phyloP scores from a whole-genome alignment of 495 filamentous ascomycete genomes.

The Lophiotrema nucula region DNA sequence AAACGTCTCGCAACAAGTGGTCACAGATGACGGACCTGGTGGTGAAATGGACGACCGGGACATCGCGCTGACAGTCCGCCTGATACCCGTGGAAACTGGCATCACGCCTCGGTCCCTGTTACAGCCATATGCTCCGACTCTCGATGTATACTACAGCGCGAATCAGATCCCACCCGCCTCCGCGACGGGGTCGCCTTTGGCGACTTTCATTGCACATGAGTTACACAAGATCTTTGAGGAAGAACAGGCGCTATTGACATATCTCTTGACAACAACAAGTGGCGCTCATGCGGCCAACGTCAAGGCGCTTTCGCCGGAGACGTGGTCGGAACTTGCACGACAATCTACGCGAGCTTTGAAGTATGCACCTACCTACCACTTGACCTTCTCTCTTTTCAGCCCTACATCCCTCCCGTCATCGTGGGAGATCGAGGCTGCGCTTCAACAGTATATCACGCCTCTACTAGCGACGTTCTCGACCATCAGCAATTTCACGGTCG shows the following conservation, averaged over 20 bases:
- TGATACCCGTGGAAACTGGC: slow-evolving; percentile 60
- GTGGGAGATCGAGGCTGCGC: slow-evolving; percentile 86
- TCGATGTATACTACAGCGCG: slow-evolving; percentile 78
- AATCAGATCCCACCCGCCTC: slow-evolving; percentile 68
- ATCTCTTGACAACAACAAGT: slow-evolving; percentile 63
- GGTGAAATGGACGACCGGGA: slow-evolving; percentile 39
- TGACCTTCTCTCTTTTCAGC: slow-evolving; percentile 94
- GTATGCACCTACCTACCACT: slow-evolving; percentile 90
- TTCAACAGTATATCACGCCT: slow-evolving; percentile 77
- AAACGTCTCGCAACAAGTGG: slow-evolving; percentile 32
- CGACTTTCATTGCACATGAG: slow-evolving; percentile 74
- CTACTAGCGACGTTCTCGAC: slow-evolving; percentile 71
- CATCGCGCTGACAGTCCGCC: slow-evolving; percentile 66
- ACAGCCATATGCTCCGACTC: slow-evolving; percentile 63
- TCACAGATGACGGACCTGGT: slow-evolving; percentile 14
- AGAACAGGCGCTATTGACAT: slow-evolving; percentile 84
- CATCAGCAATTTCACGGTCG: slow-evolving; percentile 94
- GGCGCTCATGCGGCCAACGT: slow-evolving; percentile 18
- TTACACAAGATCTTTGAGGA: slow-evolving; percentile 79
- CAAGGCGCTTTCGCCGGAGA: slow-evolving; percentile 47
- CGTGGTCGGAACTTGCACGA: slow-evolving; percentile 54
- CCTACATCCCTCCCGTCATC: slow-evolving; percentile 71
- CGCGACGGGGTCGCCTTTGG: slow-evolving; percentile 70
- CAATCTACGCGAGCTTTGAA: slow-evolving; percentile 79
- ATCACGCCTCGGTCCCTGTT: slow-evolving; percentile 58